A percentile compares a stretch with the other conserved stretches of the same genome.
Conservation (phyloP, 495 filamentous ascomycete species). For the Thermothielavioides terrestris region DNA sequence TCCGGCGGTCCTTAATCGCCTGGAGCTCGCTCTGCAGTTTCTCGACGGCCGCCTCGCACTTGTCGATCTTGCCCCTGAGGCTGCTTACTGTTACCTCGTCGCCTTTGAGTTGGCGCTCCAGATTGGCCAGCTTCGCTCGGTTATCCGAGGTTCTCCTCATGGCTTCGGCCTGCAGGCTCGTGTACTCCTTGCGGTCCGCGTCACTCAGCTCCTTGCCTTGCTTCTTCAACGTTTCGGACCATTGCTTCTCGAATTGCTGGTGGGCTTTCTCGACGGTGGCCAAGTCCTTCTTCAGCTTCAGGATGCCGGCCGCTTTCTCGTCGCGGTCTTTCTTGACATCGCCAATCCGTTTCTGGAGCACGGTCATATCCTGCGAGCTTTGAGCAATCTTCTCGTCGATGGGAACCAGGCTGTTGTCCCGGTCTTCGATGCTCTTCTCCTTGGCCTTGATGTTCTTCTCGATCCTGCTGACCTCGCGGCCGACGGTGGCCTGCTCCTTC, state of each 20-base stretch:
- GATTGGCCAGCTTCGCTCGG: constrained; percentile 74
- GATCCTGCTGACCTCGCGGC: constrained; percentile 68
- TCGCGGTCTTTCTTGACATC: constrained; percentile 70
- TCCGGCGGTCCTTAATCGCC: constrained; percentile 58
- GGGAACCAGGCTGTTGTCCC: constrained; percentile 76
- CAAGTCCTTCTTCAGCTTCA: constrained; percentile 70
- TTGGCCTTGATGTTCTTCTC: constrained; percentile 76
- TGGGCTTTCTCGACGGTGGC: constrained; percentile 83
- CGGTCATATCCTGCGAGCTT: constrained; percentile 59
- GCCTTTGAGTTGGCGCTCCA: constrained; percentile 74
- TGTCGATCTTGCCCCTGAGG: constrained; percentile 76
- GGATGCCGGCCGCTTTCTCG: constrained; percentile 52
- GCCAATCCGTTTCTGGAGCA: constrained; percentile 54
- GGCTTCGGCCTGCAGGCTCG: constrained; percentile 74
- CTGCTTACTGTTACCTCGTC: constrained; percentile 83
- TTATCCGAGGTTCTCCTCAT: constrained; percentile 74
- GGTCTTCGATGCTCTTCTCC: constrained; percentile 81
- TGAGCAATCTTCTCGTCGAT: constrained; percentile 90
- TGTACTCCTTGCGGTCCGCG: constrained; percentile 83
- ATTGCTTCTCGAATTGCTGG: constrained; percentile 79
- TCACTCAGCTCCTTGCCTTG: constrained; percentile 80
- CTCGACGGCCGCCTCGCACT: constrained; percentile 59
- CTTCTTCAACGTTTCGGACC: constrained; percentile 71
- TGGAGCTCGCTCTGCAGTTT: constrained; percentile 65
- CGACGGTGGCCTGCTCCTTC: constrained; percentile 69